Evolutionary conservation across 2,329 filamentous ascomycete species (phyloP).

Genomic region (Fusarium bulbicola): DNA sequence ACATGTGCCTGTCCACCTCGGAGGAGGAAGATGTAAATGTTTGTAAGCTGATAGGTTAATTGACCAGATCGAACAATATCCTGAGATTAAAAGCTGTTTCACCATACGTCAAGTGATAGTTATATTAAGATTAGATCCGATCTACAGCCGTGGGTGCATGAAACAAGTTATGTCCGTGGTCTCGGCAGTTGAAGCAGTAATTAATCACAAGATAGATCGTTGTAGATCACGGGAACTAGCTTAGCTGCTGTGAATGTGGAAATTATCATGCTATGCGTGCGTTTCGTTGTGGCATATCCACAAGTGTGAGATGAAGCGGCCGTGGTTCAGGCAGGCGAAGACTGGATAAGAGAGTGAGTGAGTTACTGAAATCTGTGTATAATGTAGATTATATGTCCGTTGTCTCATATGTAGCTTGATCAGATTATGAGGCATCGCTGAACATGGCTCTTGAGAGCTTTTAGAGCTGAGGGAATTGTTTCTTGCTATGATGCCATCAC

Average conservation of each 20-base stretch:
- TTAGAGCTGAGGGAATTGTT: not conserved
- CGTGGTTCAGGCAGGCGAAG: not conserved
- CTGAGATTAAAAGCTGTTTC: not conserved
- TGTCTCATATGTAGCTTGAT: not conserved
- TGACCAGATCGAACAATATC: conserved; percentile 22
- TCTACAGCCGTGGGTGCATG: not conserved
- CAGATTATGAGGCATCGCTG: not conserved
- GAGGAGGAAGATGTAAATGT: conserved; percentile 31
- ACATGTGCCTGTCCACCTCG: conserved; percentile 9
- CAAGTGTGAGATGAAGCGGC: not conserved
- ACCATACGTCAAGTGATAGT: not conserved
- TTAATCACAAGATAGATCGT: not conserved
- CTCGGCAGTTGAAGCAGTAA: not conserved
- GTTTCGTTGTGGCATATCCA: not conserved
- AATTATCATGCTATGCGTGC: conserved; percentile 1
- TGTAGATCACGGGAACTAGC: conserved; percentile 19
- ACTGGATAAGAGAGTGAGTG: not conserved
- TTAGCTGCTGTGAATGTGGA: conserved; percentile 11
- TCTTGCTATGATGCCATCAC: not conserved
- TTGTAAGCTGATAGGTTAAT: conserved; percentile 34
- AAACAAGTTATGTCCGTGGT: not conserved
- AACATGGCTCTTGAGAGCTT: not conserved
- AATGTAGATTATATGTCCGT: not conserved
- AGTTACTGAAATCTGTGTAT: not conserved
- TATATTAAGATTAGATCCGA: not conserved